A percentile compares a stretch with the other conserved stretches of the same genome.
Evolutionary conservation across 768 basidiomycete species (phyloP).

Genomic region (Tremella yokohamensis): DNA sequence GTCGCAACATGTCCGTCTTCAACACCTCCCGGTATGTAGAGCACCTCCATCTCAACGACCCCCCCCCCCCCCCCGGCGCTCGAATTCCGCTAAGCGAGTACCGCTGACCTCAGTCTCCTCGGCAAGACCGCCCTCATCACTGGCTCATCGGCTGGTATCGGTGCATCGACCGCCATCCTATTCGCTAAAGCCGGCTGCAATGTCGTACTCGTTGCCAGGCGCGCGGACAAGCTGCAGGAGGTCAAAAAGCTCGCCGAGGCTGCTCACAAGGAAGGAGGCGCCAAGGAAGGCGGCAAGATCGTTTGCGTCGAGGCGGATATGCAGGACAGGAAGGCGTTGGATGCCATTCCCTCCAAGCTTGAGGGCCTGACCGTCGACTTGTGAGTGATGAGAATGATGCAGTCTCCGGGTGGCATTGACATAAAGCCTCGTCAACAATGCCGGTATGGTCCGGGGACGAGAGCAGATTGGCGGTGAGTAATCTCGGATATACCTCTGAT

Average conservation of each 20-base stretch:
- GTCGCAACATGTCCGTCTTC: slow-evolving; percentile 26
- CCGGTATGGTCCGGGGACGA: slow-evolving; percentile 83
- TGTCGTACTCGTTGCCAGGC: slow-evolving; percentile 76
- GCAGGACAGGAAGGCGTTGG: slow-evolving; percentile 62
- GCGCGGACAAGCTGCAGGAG: slow-evolving; percentile 66
- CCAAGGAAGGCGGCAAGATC: slow-evolving; percentile 70
- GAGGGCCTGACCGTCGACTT: slow-evolving; percentile 69
- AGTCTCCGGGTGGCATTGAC: background rate
- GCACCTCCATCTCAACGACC: background rate
- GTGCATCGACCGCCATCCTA: slow-evolving; percentile 74
- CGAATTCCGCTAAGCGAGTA: background rate
- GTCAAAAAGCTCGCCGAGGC: slow-evolving; percentile 65
- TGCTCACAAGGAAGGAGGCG: slow-evolving; percentile 70
- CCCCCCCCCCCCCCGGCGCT: background rate
- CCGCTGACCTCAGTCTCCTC: slow-evolving; percentile 51
- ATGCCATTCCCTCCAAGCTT: slow-evolving; percentile 66
- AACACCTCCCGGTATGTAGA: slow-evolving; percentile 26
- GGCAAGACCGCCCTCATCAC: slow-evolving; percentile 84
- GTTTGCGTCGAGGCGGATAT: slow-evolving; percentile 72
- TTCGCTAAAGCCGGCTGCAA: slow-evolving; percentile 93
- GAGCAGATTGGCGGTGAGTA: slow-evolving; percentile 70
- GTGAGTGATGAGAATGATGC: background rate
- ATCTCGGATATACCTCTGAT: background rate
- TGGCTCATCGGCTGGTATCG: slow-evolving; percentile 85
- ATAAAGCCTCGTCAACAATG: slow-evolving; percentile 62